Base-by-base conservation (phyloP, 2,329 filamentous ascomycete genomes). In the Exophiala bonariae region DNA sequence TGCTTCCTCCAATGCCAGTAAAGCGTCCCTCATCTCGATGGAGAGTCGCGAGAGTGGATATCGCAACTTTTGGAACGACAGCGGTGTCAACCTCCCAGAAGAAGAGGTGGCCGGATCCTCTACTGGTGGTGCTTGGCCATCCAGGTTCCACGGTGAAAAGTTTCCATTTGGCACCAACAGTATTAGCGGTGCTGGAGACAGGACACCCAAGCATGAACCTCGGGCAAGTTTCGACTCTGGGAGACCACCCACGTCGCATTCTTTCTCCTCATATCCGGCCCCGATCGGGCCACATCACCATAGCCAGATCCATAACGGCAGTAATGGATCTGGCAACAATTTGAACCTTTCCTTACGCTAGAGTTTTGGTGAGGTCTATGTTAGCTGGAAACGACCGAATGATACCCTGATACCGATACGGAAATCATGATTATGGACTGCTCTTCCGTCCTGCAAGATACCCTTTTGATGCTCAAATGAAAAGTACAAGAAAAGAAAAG, bases 61-160 rank as follows among this genome's bases (percentile, higher is more conserved):
- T 69, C 87, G 91, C 69, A 96, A 96, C 72, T 91, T 91, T 53
- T 97, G 92, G 92, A 96, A 96, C 67, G 92, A 97, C 68, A 95
- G 89, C 64, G 92, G 91, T 61, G 90, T 96, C 65, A 96, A 96
- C 66, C 82, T 96, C 58, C 79, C 87, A 54, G 92, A 96, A 62
- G 89, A 96, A 56, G 90, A 96, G 59, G 62, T 71, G 47, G 75
- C 79, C 57, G 66, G 66, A 57, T 79, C 80, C 62, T 87, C 83
- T 66, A 82, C 81, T 64, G 77, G 66, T 64, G 70, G 69, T 63
- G 72, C 71, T 68, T 81, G 66, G 74, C 73, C 69, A 60, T 61
- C 69, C 53, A 71, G 71, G 57, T 75, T 73, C 68, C 64, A 66
- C 76, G 86, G 67, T 78, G 87, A 72, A 61, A 83, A 82, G 68